Evolutionary conservation across 352 stramenopile species (phyloP).

Genomic region (Phytophthora podocarpi): DNA sequence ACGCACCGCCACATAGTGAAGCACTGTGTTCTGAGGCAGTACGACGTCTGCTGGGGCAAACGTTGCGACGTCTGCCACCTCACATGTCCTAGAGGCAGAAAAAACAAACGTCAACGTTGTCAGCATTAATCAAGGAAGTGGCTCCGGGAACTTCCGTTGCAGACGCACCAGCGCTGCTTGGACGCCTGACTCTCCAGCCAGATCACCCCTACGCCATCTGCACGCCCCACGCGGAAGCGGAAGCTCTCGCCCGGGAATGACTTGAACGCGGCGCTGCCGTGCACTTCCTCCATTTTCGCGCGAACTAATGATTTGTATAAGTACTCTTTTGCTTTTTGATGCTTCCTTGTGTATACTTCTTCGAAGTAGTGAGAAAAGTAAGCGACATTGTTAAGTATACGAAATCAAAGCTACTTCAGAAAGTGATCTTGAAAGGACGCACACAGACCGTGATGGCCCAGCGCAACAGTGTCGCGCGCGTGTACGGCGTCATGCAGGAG

Average conservation of each 20-base stretch:
- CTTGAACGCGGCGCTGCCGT: slow-evolving; percentile 18
- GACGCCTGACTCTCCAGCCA: slow-evolving; percentile 26
- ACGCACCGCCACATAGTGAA: slow-evolving; percentile 31
- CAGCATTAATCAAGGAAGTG: neutral
- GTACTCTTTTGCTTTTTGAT: neutral
- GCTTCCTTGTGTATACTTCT: too few relatives aligned
- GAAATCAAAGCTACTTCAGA: neutral
- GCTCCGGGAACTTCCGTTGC: neutral
- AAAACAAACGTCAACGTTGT: neutral
- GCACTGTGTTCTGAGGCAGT: slow-evolving; percentile 22
- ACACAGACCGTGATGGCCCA: slow-evolving; percentile 29
- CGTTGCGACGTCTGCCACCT: slow-evolving; percentile 14
- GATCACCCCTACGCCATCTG: slow-evolving; percentile 1
- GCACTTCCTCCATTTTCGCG: slow-evolving; percentile 26
- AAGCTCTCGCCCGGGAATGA: slow-evolving; percentile 30
- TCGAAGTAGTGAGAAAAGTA: neutral
- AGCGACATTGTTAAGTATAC: neutral
- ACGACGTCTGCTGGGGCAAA: slow-evolving; percentile 25
- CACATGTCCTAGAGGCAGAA: slow-evolving; percentile 16
- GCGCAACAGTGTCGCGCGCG: slow-evolving; percentile 45
- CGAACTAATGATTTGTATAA: slow-evolving; percentile 7
- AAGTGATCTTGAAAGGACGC: slow-evolving; percentile 26
- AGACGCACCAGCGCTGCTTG: slow-evolving; percentile 28
- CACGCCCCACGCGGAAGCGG: slow-evolving; percentile 20
- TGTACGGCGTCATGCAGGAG: slow-evolving; percentile 71